Evolutionary conservation across 805 yeast species (phyloP), one percentile per base, ranked within the genome.

Genomic region (Debaryomyces castellii): DNA sequence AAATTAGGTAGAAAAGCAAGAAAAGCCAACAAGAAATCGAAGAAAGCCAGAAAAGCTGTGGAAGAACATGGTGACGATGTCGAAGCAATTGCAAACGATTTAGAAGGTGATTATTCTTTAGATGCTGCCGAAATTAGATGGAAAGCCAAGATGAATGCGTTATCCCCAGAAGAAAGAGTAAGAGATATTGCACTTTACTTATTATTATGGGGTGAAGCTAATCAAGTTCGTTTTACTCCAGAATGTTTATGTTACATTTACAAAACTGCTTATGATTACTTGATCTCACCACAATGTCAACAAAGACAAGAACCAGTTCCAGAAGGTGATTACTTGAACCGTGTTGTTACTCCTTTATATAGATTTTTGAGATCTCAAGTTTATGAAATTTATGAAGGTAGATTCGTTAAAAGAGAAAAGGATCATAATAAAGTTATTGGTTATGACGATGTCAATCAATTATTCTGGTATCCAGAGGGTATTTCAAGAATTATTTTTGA

Each of bases 391-490:
- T 78, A 80, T 51, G 89, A 87, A 56, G 94, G 94, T 49, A 83
- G 89, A 69, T 87, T 79, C 57, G 85, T 87, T 50, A 87, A 87
- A 67, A 85, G 96, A 73, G 94, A 87, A 74, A 83, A 74, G 63
- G 96, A 87, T 66, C 96, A 87, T 69, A 84, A 84, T 71, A 74
- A 82, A 53, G 74, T 87, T 52, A 79, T 87, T 59, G 95, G 99
- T 68, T 94, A 94, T 68, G 99, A 94, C 75, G 99, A 94, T 76
- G 96, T 94, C 50, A 94, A 94, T 71, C 99, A 94, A 77, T 79
- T 94, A 58, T 94, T 95, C 74, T 94, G 99, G 99, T 94, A 95
- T 72, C 97, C 98, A 40, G 98, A 95, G 73, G 99, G 99, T 78
- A 87, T 94, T 54, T 85, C 95, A 49, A 85, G 94, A 71, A 91